Evolutionary conservation across 1,139 yeast species (phyloP), one percentile per base, ranked within the genome.

Genomic region (Lodderomyces orthopsilosis): DNA sequence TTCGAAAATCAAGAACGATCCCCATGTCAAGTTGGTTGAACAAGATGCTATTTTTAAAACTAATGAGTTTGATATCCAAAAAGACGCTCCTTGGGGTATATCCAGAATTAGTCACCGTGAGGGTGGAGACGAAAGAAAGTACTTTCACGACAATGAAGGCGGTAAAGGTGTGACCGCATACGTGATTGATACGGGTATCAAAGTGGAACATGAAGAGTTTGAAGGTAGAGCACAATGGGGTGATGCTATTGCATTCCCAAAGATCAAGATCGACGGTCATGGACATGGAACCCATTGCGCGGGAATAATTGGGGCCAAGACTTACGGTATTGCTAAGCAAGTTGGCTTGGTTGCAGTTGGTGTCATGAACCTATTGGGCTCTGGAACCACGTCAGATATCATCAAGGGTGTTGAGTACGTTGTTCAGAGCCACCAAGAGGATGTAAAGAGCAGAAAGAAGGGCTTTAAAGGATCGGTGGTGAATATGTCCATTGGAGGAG

Each of bases 241-340:
- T 41, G 59, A 63, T 22, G 67, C 74, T 7, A 57, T 69, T 40
- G 69, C 74, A 5, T 54, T 59, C 51, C 74, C 73, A 34, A 61
- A 63, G 48, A 53, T 63, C 27, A 61, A 65, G 45, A 47, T 61
- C 24, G 77, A 70, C 51, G 70, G 64, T 22, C 63, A 69, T 48
- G 98, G 98, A 30, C 77, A 71, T 51, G 77, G 77, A 32, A 70
- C 74, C 37, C 77, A 71, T 52, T 68, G 72, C 55, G 76, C 76
- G 17, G 77, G 77, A 49, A 68, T 66, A 40, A 70, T 71, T 53
- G 77, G 74, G 24, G 66, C 74, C 36, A 60, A 59, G 51, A 55
- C 69, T 9, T 71, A 66, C 49, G 77, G 77, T 41, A 62, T 71
- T 34, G 75, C 76, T 44, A 71, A 71, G 52, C 57, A 66, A 27